Evolutionary conservation across 2,329 filamentous ascomycete species (phyloP).

Genomic region (Aureobasidium lini): DNA sequence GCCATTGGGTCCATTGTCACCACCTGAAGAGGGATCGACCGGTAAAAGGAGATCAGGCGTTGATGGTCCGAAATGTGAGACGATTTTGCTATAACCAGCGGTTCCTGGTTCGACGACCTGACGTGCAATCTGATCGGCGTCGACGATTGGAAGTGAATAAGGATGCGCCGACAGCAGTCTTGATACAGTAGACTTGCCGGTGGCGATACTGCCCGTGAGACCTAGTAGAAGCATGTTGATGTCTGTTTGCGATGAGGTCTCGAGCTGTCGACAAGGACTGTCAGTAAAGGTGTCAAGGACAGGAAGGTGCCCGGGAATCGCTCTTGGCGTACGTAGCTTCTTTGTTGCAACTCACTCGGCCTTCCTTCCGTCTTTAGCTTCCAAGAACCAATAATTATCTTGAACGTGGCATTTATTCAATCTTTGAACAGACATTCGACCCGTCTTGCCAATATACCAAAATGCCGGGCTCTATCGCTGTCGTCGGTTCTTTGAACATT

Average conservation of each 20-base stretch:
- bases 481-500: conserved; percentile 90
- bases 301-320: background rate
- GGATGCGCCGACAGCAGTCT: conserved; percentile 70
- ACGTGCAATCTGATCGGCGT: conserved; percentile 86
- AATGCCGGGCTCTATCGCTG: conserved; percentile 49
- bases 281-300: background rate
- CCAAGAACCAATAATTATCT: background rate
- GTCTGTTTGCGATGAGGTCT: background rate
- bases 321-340: conserved; percentile 5
- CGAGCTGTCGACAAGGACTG: background rate
- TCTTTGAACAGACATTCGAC: background rate
- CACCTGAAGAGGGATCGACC: conserved; percentile 35
- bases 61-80: conserved; percentile 69
- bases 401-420: background rate
- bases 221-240: conserved; percentile 80
- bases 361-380: background rate
- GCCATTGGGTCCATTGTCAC: conserved; percentile 48
- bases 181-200: conserved; percentile 95
- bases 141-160: conserved; percentile 82
- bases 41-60: conserved; percentile 80
- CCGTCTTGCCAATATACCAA: no score
- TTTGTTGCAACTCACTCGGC: background rate
- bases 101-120: conserved; percentile 93
- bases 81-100: conserved; percentile 71
- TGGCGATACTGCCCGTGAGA: conserved; percentile 93